Percentiles rank a stretch among this genome's conserved stretches.
Evolutionary conservation across 2,329 filamentous ascomycete genomes (phyloP).

Genomic region (Pseudogymnoascus sp.): DNA sequence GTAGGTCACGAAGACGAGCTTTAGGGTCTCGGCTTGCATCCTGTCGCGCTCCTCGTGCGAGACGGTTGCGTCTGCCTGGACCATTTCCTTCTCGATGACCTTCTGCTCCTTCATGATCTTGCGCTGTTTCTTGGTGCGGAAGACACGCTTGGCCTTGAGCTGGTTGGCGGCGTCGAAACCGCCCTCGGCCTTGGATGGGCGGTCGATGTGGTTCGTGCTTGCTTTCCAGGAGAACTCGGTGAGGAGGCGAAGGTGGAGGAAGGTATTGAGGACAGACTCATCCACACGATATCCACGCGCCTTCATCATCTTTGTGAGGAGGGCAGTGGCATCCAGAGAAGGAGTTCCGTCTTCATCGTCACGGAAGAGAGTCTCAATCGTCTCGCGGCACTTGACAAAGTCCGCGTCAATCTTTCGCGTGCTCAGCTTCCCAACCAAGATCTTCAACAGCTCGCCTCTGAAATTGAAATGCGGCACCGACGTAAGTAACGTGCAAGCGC

Average conservation of each 20-base stretch:
- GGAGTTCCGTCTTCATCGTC: slow-evolving; percentile 86
- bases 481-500: slow-evolving; percentile 70
- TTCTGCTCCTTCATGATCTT: slow-evolving; percentile 83
- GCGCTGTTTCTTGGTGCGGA: slow-evolving; percentile 78
- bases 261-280: slow-evolving; percentile 80
- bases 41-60: slow-evolving; percentile 86
- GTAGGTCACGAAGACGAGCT: slow-evolving; percentile 90
- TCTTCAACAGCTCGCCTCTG: slow-evolving; percentile 75
- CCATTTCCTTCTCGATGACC: slow-evolving; percentile 84
- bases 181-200: slow-evolving; percentile 35
- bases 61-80: slow-evolving; percentile 81
- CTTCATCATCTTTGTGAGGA: slow-evolving; percentile 94
- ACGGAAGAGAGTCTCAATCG: slow-evolving; percentile 71
- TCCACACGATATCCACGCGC: slow-evolving; percentile 72
- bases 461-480: slow-evolving; percentile 97
- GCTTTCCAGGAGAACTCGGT: slow-evolving; percentile 81
- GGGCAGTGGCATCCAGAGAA: slow-evolving; percentile 74
- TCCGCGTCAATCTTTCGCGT: slow-evolving; percentile 62
- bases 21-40: slow-evolving; percentile 92
- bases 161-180: slow-evolving; percentile 42
- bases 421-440: slow-evolving; percentile 77
- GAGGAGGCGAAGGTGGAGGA: slow-evolving; percentile 79
- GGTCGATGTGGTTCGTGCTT: slow-evolving; percentile 67
- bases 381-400: slow-evolving; percentile 66
- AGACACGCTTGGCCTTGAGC: slow-evolving; percentile 67